These are phyloP conservation scores for Fusarium goolgardi DNA, from an alignment of 2,329 filamentous ascomycete species.

Conservation along the genomic window DNA sequence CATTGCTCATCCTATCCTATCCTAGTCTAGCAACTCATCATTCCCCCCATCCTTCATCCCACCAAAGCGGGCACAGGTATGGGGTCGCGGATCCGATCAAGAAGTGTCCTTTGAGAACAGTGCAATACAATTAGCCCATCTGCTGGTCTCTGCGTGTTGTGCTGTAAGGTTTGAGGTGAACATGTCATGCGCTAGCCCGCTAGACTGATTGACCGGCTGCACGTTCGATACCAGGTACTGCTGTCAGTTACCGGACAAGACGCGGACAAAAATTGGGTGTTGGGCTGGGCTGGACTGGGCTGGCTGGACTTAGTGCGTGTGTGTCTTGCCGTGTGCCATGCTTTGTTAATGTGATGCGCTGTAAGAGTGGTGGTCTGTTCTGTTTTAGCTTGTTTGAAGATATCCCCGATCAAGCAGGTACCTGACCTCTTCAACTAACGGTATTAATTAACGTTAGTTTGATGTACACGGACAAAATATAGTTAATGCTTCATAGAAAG, in stretches of 20 bases:
- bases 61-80: conserved; percentile 22
- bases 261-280: conserved; percentile 4
- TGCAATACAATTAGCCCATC: conserved; percentile 33
- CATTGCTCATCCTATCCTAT: conserved; percentile 28
- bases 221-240: conserved; percentile 22
- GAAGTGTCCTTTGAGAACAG: conserved; percentile 9
- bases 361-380: conserved; percentile 1
- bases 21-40: conserved; percentile 1
- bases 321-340: background rate
- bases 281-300: background rate
- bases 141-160: background rate
- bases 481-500: conserved; percentile 1
- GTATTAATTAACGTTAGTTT: conserved; percentile 17
- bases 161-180: conserved; percentile 11
- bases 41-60: conserved; percentile 17
- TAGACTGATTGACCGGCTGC: conserved; percentile 41
- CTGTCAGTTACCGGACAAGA: conserved; percentile 35
- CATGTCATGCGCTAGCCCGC: conserved; percentile 36
- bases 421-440: background rate
- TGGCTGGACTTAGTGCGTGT: background rate
- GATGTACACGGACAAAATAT: conserved; percentile 13
- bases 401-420: conserved; percentile 22
- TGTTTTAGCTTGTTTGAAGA: conserved; percentile 33
- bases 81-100: conserved; percentile 32
- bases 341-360: background rate